A percentile compares a stretch with the other conserved stretches of the same genome.
phyloP scores from a whole-genome alignment of 768 basidiomycete species.

The Leccinum olivaceopallidum region DNA sequence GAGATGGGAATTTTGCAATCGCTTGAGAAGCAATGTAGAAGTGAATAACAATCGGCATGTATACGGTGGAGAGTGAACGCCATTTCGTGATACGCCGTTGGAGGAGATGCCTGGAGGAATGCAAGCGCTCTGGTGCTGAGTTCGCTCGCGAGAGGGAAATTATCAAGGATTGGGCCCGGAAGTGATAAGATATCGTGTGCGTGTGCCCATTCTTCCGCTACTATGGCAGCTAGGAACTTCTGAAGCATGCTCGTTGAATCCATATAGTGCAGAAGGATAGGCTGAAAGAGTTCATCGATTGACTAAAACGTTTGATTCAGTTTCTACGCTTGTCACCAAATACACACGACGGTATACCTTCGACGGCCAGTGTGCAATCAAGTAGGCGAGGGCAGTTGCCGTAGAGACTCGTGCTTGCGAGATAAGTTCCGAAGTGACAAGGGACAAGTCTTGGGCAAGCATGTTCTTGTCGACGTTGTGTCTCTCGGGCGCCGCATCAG shows the following conservation, averaged over 20 bases:
- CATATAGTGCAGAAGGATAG: constrained; percentile 76
- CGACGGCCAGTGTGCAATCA: constrained; percentile 67
- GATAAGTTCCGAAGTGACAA: constrained; percentile 75
- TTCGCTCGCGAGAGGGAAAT: constrained; percentile 60
- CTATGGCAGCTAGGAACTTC: constrained; percentile 78
- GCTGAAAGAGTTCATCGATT: constrained; percentile 68
- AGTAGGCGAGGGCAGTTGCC: constrained; percentile 72
- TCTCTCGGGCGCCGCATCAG: constrained; percentile 51
- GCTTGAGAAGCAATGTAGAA: constrained; percentile 80
- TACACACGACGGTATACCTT: constrained; percentile 39
- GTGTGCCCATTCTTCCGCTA: constrained; percentile 91
- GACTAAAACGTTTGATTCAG: constrained; percentile 25
- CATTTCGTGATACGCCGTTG: constrained; percentile 90
- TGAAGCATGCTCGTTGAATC: constrained; percentile 91
- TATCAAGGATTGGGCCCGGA: constrained; percentile 49
- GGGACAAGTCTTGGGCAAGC: constrained; percentile 84
- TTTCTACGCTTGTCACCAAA: neutral
- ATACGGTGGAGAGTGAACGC: constrained; percentile 77
- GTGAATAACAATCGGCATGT: constrained; percentile 71
- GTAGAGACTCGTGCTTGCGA: constrained; percentile 78
- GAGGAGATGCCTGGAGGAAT: constrained; percentile 75
- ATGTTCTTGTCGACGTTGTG: constrained; percentile 98
- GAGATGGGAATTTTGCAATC: constrained; percentile 85
- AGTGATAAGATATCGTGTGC: constrained; percentile 43
- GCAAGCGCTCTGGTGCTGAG: constrained; percentile 67